Percentiles rank a stretch among this genome's conserved stretches.
Conservation (phyloP, 805 yeast genomes). For the Ogataea henricii region DNA sequence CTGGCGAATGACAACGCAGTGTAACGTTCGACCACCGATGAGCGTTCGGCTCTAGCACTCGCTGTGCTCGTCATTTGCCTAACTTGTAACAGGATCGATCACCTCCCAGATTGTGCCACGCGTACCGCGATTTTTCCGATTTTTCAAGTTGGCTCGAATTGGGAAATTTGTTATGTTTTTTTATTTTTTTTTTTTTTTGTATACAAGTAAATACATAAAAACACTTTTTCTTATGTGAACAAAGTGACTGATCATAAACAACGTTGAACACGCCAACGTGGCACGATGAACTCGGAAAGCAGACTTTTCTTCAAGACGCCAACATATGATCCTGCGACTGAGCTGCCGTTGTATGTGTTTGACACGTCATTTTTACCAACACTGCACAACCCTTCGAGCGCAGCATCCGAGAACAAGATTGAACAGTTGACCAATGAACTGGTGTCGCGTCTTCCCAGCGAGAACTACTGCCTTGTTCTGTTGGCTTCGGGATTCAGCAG, state of each 20-base stretch:
- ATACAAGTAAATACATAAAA: conserved; percentile 8
- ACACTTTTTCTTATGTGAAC: background rate
- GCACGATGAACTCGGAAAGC: background rate
- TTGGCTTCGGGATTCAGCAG: conserved; percentile 79
- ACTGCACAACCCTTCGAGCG: conserved; percentile 31
- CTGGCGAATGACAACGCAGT: no score
- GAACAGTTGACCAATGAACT: conserved; percentile 60
- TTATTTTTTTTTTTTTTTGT: background rate
- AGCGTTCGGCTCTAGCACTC: no score
- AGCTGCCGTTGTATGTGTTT: conserved; percentile 74
- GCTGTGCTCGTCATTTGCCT: background rate
- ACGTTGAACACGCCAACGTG: background rate
- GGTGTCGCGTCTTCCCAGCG: conserved; percentile 57
- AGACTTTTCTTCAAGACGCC: conserved; percentile 58
- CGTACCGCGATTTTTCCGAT: conserved; percentile 4
- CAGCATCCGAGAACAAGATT: conserved; percentile 35
- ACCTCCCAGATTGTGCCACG: background rate
- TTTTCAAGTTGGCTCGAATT: background rate
- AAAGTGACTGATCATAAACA: background rate
- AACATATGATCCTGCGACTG: conserved; percentile 64
- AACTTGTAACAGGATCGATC: background rate
- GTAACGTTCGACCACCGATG: no score
- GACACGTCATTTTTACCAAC: conserved; percentile 82
- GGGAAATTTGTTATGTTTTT: no score
- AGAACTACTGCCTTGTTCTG: conserved; percentile 67